Evolutionary conservation across 2,329 filamentous ascomycete genomes (phyloP).

Genomic region (Verticillium zaregamsianum): DNA sequence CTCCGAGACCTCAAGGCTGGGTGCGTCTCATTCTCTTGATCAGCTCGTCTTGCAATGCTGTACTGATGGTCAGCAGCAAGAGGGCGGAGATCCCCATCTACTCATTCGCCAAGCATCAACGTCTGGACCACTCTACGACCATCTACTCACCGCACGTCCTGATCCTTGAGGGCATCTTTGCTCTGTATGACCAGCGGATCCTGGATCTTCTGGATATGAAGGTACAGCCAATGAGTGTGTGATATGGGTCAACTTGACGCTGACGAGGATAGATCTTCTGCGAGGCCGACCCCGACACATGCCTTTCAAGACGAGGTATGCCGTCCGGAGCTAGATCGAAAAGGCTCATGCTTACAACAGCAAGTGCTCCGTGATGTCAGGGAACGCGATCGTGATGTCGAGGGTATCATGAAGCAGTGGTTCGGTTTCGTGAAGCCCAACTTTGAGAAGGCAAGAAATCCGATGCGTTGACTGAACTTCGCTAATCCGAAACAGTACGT

Average conservation of each 20-base stretch:
- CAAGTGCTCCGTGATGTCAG: slow-evolving; percentile 80
- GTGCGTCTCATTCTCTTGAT: slow-evolving; percentile 47
- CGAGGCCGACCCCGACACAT: slow-evolving; percentile 92
- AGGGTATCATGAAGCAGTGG: slow-evolving; percentile 98
- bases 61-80: slow-evolving; percentile 49
- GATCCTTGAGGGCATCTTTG: slow-evolving; percentile 93
- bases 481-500: slow-evolving; percentile 54
- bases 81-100: slow-evolving; percentile 91
- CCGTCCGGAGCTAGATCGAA: slow-evolving; percentile 5
- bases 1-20: slow-evolving; percentile 85
- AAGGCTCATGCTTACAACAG: slow-evolving; percentile 9
- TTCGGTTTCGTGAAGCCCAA: slow-evolving; percentile 95
- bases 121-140: slow-evolving; percentile 72
- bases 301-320: slow-evolving; percentile 81
- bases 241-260: background rate
- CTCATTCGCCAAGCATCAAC: slow-evolving; percentile 88
- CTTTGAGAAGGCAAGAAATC: slow-evolving; percentile 63
- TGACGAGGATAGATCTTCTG: slow-evolving; percentile 71
- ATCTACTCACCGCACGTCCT: slow-evolving; percentile 97
- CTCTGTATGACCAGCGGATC: slow-evolving; percentile 82
- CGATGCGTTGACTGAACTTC: background rate
- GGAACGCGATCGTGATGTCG: slow-evolving; percentile 84
- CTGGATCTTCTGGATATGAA: slow-evolving; percentile 87
- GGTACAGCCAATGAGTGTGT: slow-evolving; percentile 38
- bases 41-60: too few relatives aligned